Base-by-base conservation (phyloP, 2,329 filamentous ascomycete species). In the Xylaria sp. region DNA sequence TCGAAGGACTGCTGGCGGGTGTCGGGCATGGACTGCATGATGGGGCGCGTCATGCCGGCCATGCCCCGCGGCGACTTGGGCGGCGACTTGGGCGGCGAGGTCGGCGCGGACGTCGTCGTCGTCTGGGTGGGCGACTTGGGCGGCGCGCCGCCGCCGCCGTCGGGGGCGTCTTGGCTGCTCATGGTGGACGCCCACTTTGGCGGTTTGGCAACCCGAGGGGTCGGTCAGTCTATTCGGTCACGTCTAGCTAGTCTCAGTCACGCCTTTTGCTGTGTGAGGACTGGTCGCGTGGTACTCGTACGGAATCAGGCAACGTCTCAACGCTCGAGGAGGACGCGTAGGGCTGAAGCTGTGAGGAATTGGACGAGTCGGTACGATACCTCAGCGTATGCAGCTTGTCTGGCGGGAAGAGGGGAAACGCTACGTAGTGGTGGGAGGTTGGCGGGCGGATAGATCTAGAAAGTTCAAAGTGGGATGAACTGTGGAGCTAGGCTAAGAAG, bases 1-100 rank as follows among this genome's bases (percentile, higher is more conserved):
- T 99, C 94, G 71, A 97, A 97, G 70, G 89, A 94, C 80, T 99
- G 94, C 76, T 90, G 86, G 68, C 92, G 90, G 64, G 89, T 85
- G 70, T 87, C 85, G 44, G 85, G 85, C 78, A 88, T 84, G 59
- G 84, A 81, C 74, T 86, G 83, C 78, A 88, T 80, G 68, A 81
- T 82, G 64, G 80, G 79, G 57, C 78, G 74, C 65, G 79, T 78
- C 58, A 71, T 59, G 61, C 67, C 66, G 54, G 63, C 62, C 63
- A 67, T 69, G 48, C 66, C 66, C 48, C 66, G 63, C 2, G 64
- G 63, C 22, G 60, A 61, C 48, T 58, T 42, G 50, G 57, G 46
- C 20, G 64, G 60, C 43, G 65, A 60, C 48, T 62, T 64, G 44
- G 64, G 62, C 48, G 64, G 52, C 50, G 29, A 34, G 29, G 29